These are phyloP conservation scores for Zygoascus hellenicus DNA, from an alignment of 1,139 yeast genomes.

Conservation along the genomic window DNA sequence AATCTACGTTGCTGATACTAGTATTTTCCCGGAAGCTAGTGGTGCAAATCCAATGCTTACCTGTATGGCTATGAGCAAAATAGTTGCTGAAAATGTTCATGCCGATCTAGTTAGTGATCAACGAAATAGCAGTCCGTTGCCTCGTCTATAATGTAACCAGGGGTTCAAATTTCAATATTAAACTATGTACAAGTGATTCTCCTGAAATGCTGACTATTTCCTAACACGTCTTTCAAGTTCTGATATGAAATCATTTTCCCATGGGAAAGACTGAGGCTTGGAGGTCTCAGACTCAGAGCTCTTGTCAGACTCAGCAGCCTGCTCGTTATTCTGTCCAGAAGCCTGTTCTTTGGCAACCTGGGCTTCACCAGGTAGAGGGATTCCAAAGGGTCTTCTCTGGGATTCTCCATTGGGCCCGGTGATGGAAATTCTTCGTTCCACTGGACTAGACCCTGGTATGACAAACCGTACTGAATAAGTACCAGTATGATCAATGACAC, in stretches of 20 bases:
- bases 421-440: slow-evolving; percentile 10
- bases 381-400: slow-evolving; percentile 14
- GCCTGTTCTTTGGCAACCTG: not conserved
- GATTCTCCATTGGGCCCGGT: not conserved
- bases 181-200: slow-evolving; percentile 2
- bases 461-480: slow-evolving; percentile 14
- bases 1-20: slow-evolving; percentile 52
- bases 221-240: slow-evolving; percentile 16
- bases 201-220: slow-evolving; percentile 4
- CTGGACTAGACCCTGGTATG: slow-evolving; percentile 14
- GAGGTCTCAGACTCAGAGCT: slow-evolving; percentile 4
- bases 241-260: slow-evolving; percentile 29
- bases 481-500: slow-evolving; percentile 21
- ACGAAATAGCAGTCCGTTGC: not conserved
- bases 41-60: slow-evolving; percentile 49
- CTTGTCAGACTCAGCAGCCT: not conserved
- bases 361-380: slow-evolving; percentile 15
- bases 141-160: too few relatives aligned
- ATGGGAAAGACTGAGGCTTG: slow-evolving; percentile 20
- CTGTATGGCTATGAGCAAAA: slow-evolving; percentile 29
- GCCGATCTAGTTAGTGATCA: not conserved
- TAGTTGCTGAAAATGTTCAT: slow-evolving; percentile 20
- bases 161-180: not conserved
- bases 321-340: not conserved
- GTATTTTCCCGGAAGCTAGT: slow-evolving; percentile 53